Percentiles rank a stretch among this genome's conserved stretches.
These are phyloP conservation scores for Lentinula sp. DNA, from an alignment of 768 basidiomycete species.

Conservation along the genomic window DNA sequence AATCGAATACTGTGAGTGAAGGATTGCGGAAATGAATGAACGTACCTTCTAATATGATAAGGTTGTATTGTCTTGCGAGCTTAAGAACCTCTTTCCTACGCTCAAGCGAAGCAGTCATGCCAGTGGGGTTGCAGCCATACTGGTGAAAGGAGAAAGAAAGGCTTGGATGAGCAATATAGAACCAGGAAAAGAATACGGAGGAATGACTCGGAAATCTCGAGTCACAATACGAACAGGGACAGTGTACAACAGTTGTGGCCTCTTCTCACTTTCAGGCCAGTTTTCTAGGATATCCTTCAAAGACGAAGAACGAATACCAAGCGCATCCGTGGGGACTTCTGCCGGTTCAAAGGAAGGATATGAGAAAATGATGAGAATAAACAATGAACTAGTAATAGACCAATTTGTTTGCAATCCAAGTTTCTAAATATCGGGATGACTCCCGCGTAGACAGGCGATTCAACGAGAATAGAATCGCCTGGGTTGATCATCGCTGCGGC, in stretches of 20 bases:
- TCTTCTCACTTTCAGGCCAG: slow-evolving; percentile 69
- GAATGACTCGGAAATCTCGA: no score
- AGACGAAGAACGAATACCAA: slow-evolving; percentile 58
- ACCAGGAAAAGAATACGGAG: neutral
- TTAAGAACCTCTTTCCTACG: slow-evolving; percentile 67
- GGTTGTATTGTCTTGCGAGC: slow-evolving; percentile 65
- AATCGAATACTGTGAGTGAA: neutral
- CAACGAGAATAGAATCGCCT: slow-evolving; percentile 78
- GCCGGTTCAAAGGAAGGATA: neutral
- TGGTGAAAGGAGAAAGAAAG: slow-evolving; percentile 16
- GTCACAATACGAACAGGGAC: slow-evolving; percentile 48
- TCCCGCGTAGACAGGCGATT: slow-evolving; percentile 79
- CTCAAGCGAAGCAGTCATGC: slow-evolving; percentile 65
- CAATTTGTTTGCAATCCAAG: slow-evolving; percentile 54
- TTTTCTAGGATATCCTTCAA: slow-evolving; percentile 61
- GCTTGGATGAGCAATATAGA: neutral
- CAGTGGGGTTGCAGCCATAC: slow-evolving; percentile 87
- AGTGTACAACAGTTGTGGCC: slow-evolving; percentile 78
- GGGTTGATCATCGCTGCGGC: slow-evolving; percentile 66
- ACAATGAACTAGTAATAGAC: slow-evolving; percentile 25
- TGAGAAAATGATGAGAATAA: neutral
- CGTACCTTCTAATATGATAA: slow-evolving; percentile 82
- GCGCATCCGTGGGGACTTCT: slow-evolving; percentile 76
- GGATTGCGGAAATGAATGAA: neutral
- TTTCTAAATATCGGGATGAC: slow-evolving; percentile 57